Evolutionary conservation across 495 filamentous ascomycete genomes (phyloP), one percentile per base, ranked within the genome.

Genomic region (Apiosordaria backusii): DNA sequence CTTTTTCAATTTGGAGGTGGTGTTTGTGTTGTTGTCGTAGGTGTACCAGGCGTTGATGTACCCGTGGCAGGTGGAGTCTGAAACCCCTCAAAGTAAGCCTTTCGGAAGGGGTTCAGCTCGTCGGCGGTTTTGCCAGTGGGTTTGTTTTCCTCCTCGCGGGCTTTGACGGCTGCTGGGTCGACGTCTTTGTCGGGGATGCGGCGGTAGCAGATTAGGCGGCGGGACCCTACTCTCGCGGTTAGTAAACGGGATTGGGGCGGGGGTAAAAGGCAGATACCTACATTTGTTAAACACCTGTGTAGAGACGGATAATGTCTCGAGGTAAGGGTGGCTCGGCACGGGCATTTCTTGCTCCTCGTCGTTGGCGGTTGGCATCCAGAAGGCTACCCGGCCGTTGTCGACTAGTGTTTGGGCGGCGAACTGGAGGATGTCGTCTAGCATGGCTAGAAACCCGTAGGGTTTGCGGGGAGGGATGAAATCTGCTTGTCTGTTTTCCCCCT

Each of bases 301-400:
- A 71, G 91, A 96, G 27, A 93, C 86, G 61, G 83, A 87, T 29
- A 93, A 80, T n/a, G 95, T 74, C 72, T 91, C 84, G 23, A 99
- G 75, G 57, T 86, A 85, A 4, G 89, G 88, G 75, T 97, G 92
- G 61, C 81, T 85, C 1, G 95, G 95, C 18, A 96, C 84, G 0
- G 85, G 80, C 7, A 97, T 84, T 70, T 93, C 90, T 10, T 85
- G 81, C 55, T 85, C 81, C 61, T 85, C 85, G 61, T 95, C 92
- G 73, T 91, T 94, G 0, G 92, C 87, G 1, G 93, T 96, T 0
- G 95, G 95, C 93, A 98, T 97, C 95, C 95, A 99, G 82, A 99
- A 92, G 9, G 87, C 90, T 2, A 99, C 72, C 55, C 95, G 81
- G 0, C 93, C 96, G 66, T 86, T 79, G 35, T 91, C 87, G n/a